phyloP scores from a whole-genome alignment of 345 rosid genomes.

The Arabidopsis thaliana region TAIR10.1 NC_003076.8:13896001-13896500 shows the following conservation, averaged over 20 bases:
- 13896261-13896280: slow-evolving; percentile 95
- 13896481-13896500: slow-evolving; percentile 86
- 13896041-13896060: slow-evolving; percentile 81
- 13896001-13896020: slow-evolving; percentile 81
- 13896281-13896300: slow-evolving; percentile 86
- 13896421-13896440: slow-evolving; percentile 88
- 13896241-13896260: slow-evolving; percentile 77
- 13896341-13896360: slow-evolving; percentile 54
- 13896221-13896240: slow-evolving; percentile 87
- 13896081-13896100: neutral
- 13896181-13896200: slow-evolving; percentile 95
- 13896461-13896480: slow-evolving; percentile 57
- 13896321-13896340: slow-evolving; percentile 98
- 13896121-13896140: neutral
- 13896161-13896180: slow-evolving; percentile 68
- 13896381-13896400: neutral
- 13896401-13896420: slow-evolving; percentile 9
- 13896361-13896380: neutral
- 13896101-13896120: neutral
- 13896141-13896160: neutral
- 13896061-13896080: slow-evolving; percentile 81
- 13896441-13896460: slow-evolving; percentile 81
- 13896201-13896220: slow-evolving; percentile 95
- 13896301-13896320: slow-evolving; percentile 97
- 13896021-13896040: slow-evolving; percentile 96